Evolutionary conservation across 768 basidiomycete genomes (phyloP), one percentile per base, ranked within the genome.

Genomic region (Grammothele lineata): DNA sequence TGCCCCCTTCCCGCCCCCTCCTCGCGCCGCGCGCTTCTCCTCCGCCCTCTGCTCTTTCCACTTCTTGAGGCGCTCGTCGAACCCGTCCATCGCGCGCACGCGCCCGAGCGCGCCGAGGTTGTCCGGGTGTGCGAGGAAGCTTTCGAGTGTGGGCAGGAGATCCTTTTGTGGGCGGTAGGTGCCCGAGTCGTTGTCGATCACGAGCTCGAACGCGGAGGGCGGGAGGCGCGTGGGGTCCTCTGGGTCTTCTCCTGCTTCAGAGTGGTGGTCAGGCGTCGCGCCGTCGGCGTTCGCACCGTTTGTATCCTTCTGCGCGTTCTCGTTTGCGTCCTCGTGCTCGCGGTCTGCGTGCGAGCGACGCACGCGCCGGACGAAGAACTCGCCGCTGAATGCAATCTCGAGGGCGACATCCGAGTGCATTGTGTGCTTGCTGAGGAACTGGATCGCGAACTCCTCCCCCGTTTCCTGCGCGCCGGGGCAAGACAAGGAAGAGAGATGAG

Each of bases 151-250:
- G 11, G 72, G 70, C 2, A 74, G 57, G 21, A 71, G 61, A 40
- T 70, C 62, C 35, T 58, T 64, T 35, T 66, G 57, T 2, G 73
- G 73, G 24, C 70, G 67, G 56, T 75, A 75, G 4, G 72, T 75
- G 3, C 73, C 73, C 34, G 66, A 68, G 57, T 73, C 69, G 56
- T 75, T 73, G 62, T 74, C 72, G 58, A 74, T 74, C 41, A 75
- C 59, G 24, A 73, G 66, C 59, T 73, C 72, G 59, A 71, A 73
- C 24, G 43, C 52, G 22, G 50, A 49, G n/a, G 59, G 53, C 12
- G 46, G 46, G 15, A 53, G 46, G 12, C 21, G 22, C 33, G 37
- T 44, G 1, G 43, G 51, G 24, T 51, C 47, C 27, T 50, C 56
- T 6, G 30, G 43, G 21, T 55, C 39, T 22, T 42, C 52, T 21